Evolutionary conservation across 1,284 basidiomycete species (phyloP).

Genomic region (Pseudozyma sp.): DNA sequence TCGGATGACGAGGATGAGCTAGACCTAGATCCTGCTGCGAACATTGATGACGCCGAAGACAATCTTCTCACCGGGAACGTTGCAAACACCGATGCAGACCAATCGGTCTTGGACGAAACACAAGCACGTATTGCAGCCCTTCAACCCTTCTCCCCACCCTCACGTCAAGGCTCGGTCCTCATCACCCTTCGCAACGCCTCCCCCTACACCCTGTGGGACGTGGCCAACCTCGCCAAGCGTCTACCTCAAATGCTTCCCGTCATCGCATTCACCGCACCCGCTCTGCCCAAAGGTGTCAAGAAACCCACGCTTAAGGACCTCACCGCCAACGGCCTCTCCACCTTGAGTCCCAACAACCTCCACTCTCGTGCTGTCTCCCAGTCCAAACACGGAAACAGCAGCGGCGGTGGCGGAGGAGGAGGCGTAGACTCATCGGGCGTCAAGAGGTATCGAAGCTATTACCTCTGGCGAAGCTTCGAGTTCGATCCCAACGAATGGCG

Average conservation of each 20-base stretch:
- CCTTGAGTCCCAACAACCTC: constrained; percentile 30
- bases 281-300: constrained; percentile 52
- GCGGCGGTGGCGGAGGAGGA: constrained; percentile 13
- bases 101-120: constrained; percentile 46
- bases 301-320: constrained; percentile 47
- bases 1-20: constrained; percentile 39
- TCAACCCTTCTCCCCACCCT: constrained; percentile 58
- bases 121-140: constrained; percentile 71
- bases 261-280: constrained; percentile 67
- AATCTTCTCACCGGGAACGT: background rate
- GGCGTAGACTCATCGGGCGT: constrained; percentile 69
- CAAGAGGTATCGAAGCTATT: constrained; percentile 77
- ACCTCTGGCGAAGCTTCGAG: constrained; percentile 81
- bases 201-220: constrained; percentile 89
- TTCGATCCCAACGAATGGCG: constrained; percentile 81
- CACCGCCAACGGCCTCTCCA: constrained; percentile 28
- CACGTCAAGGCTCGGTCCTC: constrained; percentile 75
- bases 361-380: constrained; percentile 24
- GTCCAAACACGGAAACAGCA: background rate
- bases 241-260: constrained; percentile 73
- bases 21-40: constrained; percentile 23
- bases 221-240: constrained; percentile 53
- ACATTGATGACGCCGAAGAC: constrained; percentile 4
- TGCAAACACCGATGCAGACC: constrained; percentile 40
- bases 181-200: constrained; percentile 86